Conservation (phyloP, 306 rosid genomes). For the Alnus rubra region DNA sequence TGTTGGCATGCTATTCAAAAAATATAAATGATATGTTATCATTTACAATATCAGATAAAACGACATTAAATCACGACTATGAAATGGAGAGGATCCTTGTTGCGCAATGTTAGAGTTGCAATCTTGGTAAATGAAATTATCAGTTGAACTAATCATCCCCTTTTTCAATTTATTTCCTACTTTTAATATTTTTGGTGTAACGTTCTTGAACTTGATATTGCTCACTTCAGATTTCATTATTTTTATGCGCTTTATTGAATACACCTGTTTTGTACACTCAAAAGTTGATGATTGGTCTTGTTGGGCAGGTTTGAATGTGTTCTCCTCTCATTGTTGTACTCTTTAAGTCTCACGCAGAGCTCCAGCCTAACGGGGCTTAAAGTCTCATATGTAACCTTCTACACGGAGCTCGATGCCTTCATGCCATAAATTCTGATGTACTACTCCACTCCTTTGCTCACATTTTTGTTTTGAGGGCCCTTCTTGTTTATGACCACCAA, state of each 20-base stretch:
- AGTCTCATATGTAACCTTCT: constrained; percentile 29
- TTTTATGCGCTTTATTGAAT: constrained; percentile 11
- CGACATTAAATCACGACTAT: too few relatives aligned
- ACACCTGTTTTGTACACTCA: neutral
- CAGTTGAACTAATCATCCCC: neutral
- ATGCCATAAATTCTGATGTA: constrained; percentile 38
- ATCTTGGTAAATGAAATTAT: neutral
- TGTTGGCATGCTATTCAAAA: too few relatives aligned
- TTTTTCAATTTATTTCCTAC: neutral
- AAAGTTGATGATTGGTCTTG: constrained; percentile 13
- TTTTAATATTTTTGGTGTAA: neutral
- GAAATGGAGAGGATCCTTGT: too few relatives aligned
- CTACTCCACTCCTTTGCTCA: constrained; percentile 34
- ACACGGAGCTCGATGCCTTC: constrained; percentile 27
- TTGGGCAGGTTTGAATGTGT: constrained; percentile 50
- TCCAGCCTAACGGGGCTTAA: constrained; percentile 17
- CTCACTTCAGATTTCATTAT: neutral
- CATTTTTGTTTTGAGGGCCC: constrained; percentile 35
- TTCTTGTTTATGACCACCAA: constrained; percentile 22
- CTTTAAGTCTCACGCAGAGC: constrained; percentile 30
- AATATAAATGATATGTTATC: too few relatives aligned
- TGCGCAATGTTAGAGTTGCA: neutral
- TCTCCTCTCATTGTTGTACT: constrained; percentile 32
- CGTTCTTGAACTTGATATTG: neutral
- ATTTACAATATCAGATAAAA: too few relatives aligned